Percentiles rank a stretch among this genome's conserved stretches.
phyloP scores from a whole-genome alignment of 208 protist genomes.

The Strigomonas galati region DNA sequence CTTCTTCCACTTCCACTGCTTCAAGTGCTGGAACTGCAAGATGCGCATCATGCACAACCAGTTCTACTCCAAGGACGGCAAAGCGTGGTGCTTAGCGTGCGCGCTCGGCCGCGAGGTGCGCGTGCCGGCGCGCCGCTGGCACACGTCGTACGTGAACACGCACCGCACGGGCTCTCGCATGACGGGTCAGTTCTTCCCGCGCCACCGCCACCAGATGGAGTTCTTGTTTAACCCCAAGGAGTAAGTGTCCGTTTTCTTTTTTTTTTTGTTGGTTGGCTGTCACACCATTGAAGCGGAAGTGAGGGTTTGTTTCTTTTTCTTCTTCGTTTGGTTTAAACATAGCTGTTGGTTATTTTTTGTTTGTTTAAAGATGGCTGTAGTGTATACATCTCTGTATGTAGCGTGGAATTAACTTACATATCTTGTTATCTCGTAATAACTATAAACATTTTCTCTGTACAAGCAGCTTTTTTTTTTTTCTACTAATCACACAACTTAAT shows the following conservation, averaged over 20 bases:
- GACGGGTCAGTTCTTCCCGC: slow-evolving; percentile 82
- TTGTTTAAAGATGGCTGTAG: not conserved
- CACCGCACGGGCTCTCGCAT: slow-evolving; percentile 83
- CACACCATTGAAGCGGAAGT: no score
- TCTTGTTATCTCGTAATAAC: no score
- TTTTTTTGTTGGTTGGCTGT: no score
- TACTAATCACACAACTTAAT: not conserved
- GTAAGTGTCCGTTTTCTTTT: slow-evolving; percentile 22
- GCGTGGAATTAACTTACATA: no score
- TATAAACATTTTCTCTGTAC: not conserved
- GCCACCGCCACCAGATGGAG: slow-evolving; percentile 84
- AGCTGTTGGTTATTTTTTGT: not conserved
- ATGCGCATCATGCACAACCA: slow-evolving; percentile 86
- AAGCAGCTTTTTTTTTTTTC: not conserved
- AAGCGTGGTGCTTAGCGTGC: slow-evolving; percentile 80
- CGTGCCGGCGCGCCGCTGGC: slow-evolving; percentile 83
- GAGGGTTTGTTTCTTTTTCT: no score
- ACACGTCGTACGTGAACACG: slow-evolving; percentile 88
- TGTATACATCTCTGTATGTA: no score
- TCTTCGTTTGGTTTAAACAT: no score
- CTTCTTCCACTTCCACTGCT: slow-evolving; percentile 89
- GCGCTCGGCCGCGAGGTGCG: slow-evolving; percentile 80
- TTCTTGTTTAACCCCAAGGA: slow-evolving; percentile 83
- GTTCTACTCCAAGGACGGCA: slow-evolving; percentile 87
- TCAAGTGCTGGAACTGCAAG: slow-evolving; percentile 89